These are phyloP conservation scores for Phytophthora hybrid DNA, from an alignment of 352 stramenopile species.

Conservation along the genomic window DNA sequence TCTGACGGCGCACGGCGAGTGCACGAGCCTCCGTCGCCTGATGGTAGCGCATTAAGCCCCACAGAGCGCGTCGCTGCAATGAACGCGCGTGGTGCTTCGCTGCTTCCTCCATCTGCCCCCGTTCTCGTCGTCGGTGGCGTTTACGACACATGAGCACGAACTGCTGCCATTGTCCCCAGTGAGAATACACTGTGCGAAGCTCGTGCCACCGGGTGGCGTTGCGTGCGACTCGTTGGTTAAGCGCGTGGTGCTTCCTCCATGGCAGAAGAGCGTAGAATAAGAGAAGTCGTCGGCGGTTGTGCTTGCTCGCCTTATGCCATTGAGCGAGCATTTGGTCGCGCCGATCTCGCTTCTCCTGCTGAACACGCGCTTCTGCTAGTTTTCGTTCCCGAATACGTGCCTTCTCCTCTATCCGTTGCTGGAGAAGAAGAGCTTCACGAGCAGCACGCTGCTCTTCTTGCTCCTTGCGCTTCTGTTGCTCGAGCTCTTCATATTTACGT, in stretches of 20 bases:
- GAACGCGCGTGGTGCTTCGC: slow-evolving; percentile 25
- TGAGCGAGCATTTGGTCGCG: slow-evolving; percentile 45
- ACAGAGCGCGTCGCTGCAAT: slow-evolving; percentile 30
- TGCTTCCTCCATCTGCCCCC: slow-evolving; percentile 32
- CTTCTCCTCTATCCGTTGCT: slow-evolving; percentile 53
- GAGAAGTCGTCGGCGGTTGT: slow-evolving; percentile 52
- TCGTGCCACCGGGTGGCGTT: slow-evolving; percentile 55
- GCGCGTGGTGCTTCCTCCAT: slow-evolving; percentile 45
- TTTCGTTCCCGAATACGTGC: slow-evolving; percentile 51
- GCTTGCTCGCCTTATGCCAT: slow-evolving; percentile 30
- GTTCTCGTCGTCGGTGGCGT: slow-evolving; percentile 35
- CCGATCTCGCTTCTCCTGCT: slow-evolving; percentile 45
- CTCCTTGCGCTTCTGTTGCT: slow-evolving; percentile 57
- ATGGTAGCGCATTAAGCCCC: slow-evolving; percentile 24
- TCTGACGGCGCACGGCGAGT: slow-evolving; percentile 44
- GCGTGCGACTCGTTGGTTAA: slow-evolving; percentile 37
- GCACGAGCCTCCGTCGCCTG: slow-evolving; percentile 26
- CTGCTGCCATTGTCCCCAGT: slow-evolving; percentile 53
- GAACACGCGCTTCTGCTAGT: slow-evolving; percentile 37
- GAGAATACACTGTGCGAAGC: slow-evolving; percentile 46
- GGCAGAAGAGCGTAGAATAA: slow-evolving; percentile 61
- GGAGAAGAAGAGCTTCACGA: slow-evolving; percentile 45
- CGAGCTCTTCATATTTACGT: slow-evolving; percentile 57
- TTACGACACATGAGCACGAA: slow-evolving; percentile 39
- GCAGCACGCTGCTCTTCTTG: slow-evolving; percentile 52